A percentile compares a stretch with the other conserved stretches of the same genome.
Conservation (phyloP, 176 grass and related monocot genomes). For the Phragmites australis region DNA sequence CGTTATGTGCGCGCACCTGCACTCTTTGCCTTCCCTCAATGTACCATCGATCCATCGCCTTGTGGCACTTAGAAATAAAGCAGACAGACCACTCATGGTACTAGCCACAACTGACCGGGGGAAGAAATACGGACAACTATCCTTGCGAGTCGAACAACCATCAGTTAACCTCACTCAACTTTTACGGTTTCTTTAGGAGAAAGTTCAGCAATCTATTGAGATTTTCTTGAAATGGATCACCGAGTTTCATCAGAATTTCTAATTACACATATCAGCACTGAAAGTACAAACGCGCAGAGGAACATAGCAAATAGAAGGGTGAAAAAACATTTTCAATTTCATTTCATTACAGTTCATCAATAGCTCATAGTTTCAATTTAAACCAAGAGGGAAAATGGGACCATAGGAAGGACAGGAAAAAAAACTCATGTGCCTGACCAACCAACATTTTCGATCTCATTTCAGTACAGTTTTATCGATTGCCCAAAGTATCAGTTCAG, state of each 20-base stretch:
- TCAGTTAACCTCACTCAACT: background rate
- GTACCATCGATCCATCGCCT: background rate
- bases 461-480: conserved; percentile 23
- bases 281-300: background rate
- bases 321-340: background rate
- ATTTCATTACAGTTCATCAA: background rate
- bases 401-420: conserved; percentile 20
- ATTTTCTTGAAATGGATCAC: background rate
- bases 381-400: background rate
- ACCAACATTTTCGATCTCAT: background rate
- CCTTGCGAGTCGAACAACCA: background rate
- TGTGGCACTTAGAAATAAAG: background rate
- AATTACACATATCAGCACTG: background rate
- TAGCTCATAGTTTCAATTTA: conserved; percentile 12
- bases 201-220: background rate
- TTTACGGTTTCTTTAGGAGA: background rate
- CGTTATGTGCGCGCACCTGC: background rate
- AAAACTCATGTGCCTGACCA: background rate
- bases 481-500: conserved; percentile 26
- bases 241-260: too few relatives aligned
- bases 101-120: conserved; percentile 3
- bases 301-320: background rate
- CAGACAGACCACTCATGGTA: background rate
- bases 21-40: background rate
- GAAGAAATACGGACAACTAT: background rate